Percentiles rank a stretch among this genome's conserved stretches.
Conservation (phyloP, 345 rosid genomes). For the Nephelium lappaceum region DNA sequence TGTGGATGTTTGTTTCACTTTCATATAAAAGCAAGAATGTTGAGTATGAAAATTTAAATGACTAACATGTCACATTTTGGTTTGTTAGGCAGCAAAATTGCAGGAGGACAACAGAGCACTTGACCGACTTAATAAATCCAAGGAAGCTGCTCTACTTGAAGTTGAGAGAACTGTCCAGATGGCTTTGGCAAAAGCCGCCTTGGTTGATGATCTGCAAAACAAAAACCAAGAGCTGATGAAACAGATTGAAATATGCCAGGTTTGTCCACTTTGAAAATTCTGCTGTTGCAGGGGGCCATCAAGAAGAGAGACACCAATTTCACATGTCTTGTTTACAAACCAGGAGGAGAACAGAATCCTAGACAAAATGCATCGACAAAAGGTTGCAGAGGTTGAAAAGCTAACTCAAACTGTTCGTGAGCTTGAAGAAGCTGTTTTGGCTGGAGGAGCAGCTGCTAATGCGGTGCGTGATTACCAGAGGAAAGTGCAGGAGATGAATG, state of each 20-base stretch:
- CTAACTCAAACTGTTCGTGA: constrained; percentile 93
- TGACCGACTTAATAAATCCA: constrained; percentile 91
- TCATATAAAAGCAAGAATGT: background rate
- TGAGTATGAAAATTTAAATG: background rate
- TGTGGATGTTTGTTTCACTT: background rate
- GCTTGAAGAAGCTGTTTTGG: constrained; percentile 98
- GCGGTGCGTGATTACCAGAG: constrained; percentile 97
- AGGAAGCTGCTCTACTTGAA: constrained; percentile 93
- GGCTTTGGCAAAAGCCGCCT: constrained; percentile 89
- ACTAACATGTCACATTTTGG: background rate
- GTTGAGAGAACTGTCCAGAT: constrained; percentile 91
- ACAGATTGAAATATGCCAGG: constrained; percentile 97
- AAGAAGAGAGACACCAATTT: background rate
- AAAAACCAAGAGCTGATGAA: constrained; percentile 96
- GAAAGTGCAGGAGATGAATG: constrained; percentile 99
- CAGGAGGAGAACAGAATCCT: constrained; percentile 94
- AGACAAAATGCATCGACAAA: constrained; percentile 96
- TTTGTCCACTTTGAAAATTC: constrained; percentile 20
- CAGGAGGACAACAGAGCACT: constrained; percentile 95
- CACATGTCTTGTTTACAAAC: background rate
- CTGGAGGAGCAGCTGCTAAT: constrained; percentile 99
- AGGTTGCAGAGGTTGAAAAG: constrained; percentile 98
- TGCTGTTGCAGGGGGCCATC: background rate
- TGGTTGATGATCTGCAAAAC: constrained; percentile 99
- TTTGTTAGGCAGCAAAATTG: constrained; percentile 46